Evolutionary conservation across 2,329 filamentous ascomycete genomes (phyloP), one percentile per base, ranked within the genome.

Genomic region (Colletotrichum sp.): DNA sequence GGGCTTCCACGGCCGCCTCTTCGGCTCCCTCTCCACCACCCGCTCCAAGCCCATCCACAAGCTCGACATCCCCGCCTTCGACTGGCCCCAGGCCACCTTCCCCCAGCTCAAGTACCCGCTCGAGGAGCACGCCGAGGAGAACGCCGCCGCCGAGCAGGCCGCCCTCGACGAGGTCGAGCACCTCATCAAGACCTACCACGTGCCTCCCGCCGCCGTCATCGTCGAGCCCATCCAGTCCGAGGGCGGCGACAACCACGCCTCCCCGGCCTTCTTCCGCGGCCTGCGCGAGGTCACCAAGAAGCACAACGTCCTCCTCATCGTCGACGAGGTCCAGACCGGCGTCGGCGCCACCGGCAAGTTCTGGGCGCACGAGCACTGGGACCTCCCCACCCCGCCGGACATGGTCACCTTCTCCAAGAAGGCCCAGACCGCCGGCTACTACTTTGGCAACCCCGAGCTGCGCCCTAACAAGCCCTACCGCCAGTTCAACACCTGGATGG

Each of bases 401-500:
- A 97, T 98, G 89, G 96, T 98, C 60, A 98, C 96, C 74, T 98
- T 98, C 88, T 95, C 92, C 82, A 98, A 98, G 90, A 98, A 98
- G 90, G 96, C 96, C 5, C 96, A 98, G 87, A 95, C 96, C 3
- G 96, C 96, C 8, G 96, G 96, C 39, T 98, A 96, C 90, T 98
- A 97, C 90, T 98, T 93, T 83, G 94, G 94, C 76, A 93, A 97
- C 89, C 90, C 92, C 12, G 92, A 91, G 56, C 90, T 98, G 79
- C 90, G 94, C 15, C 96, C 96, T 77, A 98, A 98, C 89, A 96
- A 96, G 90, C 94, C 96, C 8, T 98, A 98, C 89, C 93, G 96
- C 77, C 96, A 98, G 87, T 98, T 98, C 90, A 98, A 98, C 90
- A 98, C 95, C 65, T 98, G 96, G 96, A 97, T 98, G 94, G 96